phyloP scores from a whole-genome alignment of 1,284 basidiomycete species.

The Porogramme epimiltina region DNA sequence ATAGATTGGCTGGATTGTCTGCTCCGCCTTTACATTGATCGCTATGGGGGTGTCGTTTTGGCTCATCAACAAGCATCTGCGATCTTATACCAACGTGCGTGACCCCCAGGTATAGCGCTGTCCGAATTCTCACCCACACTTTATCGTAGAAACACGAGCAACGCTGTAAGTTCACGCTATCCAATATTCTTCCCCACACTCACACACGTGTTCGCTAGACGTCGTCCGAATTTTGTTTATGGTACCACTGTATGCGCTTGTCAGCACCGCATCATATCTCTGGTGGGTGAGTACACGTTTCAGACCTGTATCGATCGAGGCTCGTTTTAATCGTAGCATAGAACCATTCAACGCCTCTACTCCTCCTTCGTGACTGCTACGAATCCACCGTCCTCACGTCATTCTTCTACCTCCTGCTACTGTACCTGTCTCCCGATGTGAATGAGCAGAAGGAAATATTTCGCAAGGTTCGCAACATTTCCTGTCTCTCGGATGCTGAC shows the following conservation, averaged over 20 bases:
- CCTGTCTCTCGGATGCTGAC: not conserved
- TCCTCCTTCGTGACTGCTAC: slow-evolving; percentile 68
- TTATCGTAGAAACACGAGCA: slow-evolving; percentile 61
- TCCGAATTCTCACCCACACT: slow-evolving; percentile 5
- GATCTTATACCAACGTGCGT: slow-evolving; percentile 70
- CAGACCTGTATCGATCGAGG: not conserved
- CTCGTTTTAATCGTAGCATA: slow-evolving; percentile 23
- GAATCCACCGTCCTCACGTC: slow-evolving; percentile 73
- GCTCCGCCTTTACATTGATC: slow-evolving; percentile 60
- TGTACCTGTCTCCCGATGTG: slow-evolving; percentile 67
- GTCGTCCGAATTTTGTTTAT: slow-evolving; percentile 77
- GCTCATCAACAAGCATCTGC: slow-evolving; percentile 73
- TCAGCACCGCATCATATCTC: slow-evolving; percentile 69
- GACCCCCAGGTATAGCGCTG: not conserved
- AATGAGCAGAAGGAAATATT: slow-evolving; percentile 69
- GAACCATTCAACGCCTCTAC: slow-evolving; percentile 66
- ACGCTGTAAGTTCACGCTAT: slow-evolving; percentile 46
- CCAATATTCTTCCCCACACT: not conserved
- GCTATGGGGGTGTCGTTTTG: slow-evolving; percentile 63
- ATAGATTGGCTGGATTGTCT: slow-evolving; percentile 75
- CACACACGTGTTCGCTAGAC: slow-evolving; percentile 38
- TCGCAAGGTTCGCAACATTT: slow-evolving; percentile 35
- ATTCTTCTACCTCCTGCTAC: slow-evolving; percentile 79
- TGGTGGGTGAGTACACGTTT: slow-evolving; percentile 57
- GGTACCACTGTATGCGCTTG: slow-evolving; percentile 75